Evolutionary conservation across 225 moss, liverwort and hornwort species (phyloP).

Genomic region (Neckera pumila): DNA sequence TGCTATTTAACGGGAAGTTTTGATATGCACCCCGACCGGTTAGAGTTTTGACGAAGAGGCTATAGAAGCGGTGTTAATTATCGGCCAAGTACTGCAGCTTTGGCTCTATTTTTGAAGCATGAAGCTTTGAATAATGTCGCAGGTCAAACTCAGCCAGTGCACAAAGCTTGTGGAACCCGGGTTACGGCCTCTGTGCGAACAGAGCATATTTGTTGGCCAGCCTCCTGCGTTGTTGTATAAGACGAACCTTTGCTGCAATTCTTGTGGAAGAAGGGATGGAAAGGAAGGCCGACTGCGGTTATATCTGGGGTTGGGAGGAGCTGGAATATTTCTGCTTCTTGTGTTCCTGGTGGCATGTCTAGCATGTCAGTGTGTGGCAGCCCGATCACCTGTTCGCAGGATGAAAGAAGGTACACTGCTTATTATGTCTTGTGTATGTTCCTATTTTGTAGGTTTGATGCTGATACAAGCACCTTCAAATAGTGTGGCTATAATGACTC

Average conservation of each 20-base stretch:
- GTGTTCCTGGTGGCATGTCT: conserved; percentile 8
- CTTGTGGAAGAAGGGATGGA: background rate
- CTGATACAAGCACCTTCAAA: background rate
- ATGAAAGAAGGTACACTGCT: conserved; percentile 17
- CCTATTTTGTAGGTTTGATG: background rate
- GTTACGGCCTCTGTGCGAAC: conserved; percentile 26
- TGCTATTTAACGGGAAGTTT: background rate
- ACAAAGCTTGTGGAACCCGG: conserved; percentile 17
- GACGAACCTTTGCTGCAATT: conserved; percentile 15
- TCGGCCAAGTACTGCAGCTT: background rate
- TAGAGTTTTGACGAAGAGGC: background rate
- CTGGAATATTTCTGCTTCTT: conserved; percentile 3
- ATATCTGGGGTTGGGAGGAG: conserved; percentile 15
- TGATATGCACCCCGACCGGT: background rate
- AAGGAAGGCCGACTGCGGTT: conserved; percentile 5
- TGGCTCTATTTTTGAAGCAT: background rate
- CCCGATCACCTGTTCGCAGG: conserved; percentile 6
- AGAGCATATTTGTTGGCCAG: conserved; percentile 7
- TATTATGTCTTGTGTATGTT: background rate
- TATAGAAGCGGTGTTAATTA: background rate
- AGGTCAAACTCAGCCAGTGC: conserved; percentile 42
- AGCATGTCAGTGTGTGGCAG: conserved; percentile 2
- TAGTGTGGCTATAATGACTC: background rate
- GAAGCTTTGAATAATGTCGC: background rate
- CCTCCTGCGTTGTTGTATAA: conserved; percentile 5